A percentile compares a stretch with the other conserved stretches of the same genome.
These are phyloP conservation scores for Hexamita inflata DNA, from an alignment of 208 protist species.

Conservation along the genomic window DNA sequence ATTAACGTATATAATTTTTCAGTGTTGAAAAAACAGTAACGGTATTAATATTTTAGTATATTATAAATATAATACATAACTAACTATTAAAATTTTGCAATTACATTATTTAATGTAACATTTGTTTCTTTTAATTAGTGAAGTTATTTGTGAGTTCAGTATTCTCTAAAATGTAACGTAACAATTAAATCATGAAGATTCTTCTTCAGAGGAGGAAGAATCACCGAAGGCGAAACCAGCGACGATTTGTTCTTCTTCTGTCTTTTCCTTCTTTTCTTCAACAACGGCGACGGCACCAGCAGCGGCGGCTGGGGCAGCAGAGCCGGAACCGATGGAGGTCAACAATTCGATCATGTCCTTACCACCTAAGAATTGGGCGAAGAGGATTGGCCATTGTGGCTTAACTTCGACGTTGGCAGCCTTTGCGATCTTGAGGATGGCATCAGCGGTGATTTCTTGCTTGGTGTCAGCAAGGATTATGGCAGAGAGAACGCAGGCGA, in stretches of 20 bases:
- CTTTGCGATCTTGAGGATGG: background rate
- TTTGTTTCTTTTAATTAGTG: no score
- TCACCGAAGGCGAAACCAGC: slow-evolving; percentile 5
- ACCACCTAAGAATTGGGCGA: slow-evolving; percentile 28
- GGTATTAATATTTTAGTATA: no score
- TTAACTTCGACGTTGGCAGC: slow-evolving; percentile 31
- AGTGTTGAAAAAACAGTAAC: no score
- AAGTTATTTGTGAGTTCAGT: no score
- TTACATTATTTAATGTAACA: no score
- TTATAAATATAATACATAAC: no score
- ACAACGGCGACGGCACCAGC: no score
- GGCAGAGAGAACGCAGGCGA: slow-evolving; percentile 27
- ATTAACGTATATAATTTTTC: no score
- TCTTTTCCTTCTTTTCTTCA: slow-evolving; percentile 5
- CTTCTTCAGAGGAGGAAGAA: background rate
- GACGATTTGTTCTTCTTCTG: slow-evolving; percentile 10
- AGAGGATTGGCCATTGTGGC: slow-evolving; percentile 24
- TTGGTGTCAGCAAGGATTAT: slow-evolving; percentile 31
- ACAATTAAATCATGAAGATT: no score
- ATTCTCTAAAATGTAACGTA: no score
- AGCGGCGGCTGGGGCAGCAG: slow-evolving; percentile 30
- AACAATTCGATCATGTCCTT: slow-evolving; percentile 34
- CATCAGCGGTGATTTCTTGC: slow-evolving; percentile 12
- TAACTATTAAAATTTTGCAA: no score
- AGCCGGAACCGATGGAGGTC: slow-evolving; percentile 23